Evolutionary conservation across 192 early-diverging fungal genomes (phyloP).

Genomic region (Coemansia reversa): DNA sequence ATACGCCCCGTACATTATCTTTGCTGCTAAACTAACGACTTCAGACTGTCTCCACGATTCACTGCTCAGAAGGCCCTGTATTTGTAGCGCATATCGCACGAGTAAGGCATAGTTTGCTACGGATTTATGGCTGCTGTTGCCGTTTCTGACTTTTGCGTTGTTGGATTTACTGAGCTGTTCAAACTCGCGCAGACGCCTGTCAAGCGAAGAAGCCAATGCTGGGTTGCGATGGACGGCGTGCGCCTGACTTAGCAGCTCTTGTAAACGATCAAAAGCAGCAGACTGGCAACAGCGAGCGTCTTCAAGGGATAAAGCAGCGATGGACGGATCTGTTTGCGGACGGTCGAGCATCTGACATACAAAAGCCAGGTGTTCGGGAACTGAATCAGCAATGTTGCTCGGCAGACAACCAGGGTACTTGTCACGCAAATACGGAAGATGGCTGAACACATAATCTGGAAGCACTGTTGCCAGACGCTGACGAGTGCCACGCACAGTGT

Average conservation of each 20-base stretch:
- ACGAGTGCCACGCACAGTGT: conserved; percentile 60
- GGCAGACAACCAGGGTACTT: conserved; percentile 59
- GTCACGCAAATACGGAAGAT: conserved; percentile 72
- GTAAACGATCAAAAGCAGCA: background rate
- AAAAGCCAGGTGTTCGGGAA: conserved; percentile 25
- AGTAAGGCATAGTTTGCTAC: conserved; percentile 21
- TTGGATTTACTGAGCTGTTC: background rate
- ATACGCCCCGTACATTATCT: conserved; percentile 30
- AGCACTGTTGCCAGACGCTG: conserved; percentile 55
- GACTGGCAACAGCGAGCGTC: conserved; percentile 9
- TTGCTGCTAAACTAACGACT: conserved; percentile 13
- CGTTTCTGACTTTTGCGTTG: background rate
- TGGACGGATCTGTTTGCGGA: conserved; percentile 11
- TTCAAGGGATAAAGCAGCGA: conserved; percentile 7
- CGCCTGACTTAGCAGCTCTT: background rate
- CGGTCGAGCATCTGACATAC: conserved; percentile 38
- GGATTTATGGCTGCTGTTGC: background rate
- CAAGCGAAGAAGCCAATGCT: background rate
- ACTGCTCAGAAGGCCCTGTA: conserved; percentile 6
- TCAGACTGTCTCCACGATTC: background rate
- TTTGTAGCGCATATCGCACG: background rate
- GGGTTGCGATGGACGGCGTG: background rate
- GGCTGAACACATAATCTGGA: conserved; percentile 72
- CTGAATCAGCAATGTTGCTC: conserved; percentile 16
- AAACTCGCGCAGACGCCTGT: background rate